These are phyloP conservation scores for Rosa chinensis DNA, from an alignment of 306 rosid genomes.

Conservation along the genomic window DNA sequence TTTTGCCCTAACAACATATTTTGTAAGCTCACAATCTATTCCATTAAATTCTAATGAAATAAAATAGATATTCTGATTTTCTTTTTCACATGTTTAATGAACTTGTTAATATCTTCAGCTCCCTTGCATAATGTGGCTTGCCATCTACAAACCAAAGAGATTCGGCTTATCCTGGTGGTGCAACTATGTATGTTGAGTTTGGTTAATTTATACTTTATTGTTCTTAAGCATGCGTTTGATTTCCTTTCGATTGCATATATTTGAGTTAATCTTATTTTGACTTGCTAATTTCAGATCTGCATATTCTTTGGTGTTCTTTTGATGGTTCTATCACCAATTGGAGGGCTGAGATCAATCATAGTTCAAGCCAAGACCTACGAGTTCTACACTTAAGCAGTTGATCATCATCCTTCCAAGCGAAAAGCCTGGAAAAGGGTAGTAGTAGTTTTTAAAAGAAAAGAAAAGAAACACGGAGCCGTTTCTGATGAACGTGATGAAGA, in stretches of 20 bases:
- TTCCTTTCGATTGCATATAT: no score
- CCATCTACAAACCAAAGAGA: slow-evolving; percentile 6
- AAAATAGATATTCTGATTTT: no score
- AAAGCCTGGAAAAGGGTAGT: not conserved
- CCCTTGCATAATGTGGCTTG: no score
- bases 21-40: no score
- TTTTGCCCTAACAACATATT: no score
- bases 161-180: slow-evolving; percentile 70
- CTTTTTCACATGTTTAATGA: no score
- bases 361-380: slow-evolving; percentile 47
- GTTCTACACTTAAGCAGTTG: slow-evolving; percentile 53
- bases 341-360: slow-evolving; percentile 76
- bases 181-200: slow-evolving; percentile 58
- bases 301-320: slow-evolving; percentile 58
- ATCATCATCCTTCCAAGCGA: not conserved
- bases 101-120: no score
- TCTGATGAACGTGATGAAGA: no score
- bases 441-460: no score
- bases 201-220: not conserved
- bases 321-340: slow-evolving; percentile 68
- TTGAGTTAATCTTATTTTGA: not conserved
- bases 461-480: no score
- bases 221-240: not conserved
- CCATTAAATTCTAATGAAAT: no score
- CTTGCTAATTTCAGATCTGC: slow-evolving; percentile 57